Evolutionary conservation across 768 basidiomycete genomes (phyloP), one percentile per base, ranked within the genome.

Genomic region (Tulasnella sp.): DNA sequence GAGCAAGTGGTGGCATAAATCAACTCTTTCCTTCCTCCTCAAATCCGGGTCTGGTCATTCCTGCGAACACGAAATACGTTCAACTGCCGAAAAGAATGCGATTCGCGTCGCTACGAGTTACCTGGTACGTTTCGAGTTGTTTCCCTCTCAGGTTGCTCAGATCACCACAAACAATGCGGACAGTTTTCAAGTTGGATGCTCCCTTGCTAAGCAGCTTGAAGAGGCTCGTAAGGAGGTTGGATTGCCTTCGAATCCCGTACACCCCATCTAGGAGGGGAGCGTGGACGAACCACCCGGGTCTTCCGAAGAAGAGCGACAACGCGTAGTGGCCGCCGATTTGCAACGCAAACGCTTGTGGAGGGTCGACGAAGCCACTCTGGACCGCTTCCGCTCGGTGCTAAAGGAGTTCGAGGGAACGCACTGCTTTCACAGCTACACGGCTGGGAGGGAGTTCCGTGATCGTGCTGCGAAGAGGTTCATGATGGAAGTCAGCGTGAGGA

Each of bases 391-490:
- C 73, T 83, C 82, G 17, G 82, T 88, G 1, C 88, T 90, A 5
- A 84, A 86, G 72, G 88, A 86, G 80, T 99, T 90, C 80, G 87
- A 92, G 79, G 96, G 93, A 8, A 93, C 94, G 2, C 96, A 97
- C 83, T 99, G 99, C 82, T 99, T 97, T 83, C 96, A 97, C 83
- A 99, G 99, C 82, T 99, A 96, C 80, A 99, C 97, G 0, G 89
- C 97, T 72, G 93, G 90, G 1, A 89, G 92, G 67, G 93, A 93
- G 69, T 95, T 92, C 83, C 83, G 87, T 6, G 97, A 98, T 82
- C 86, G 89, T 25, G 93, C 92, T 77, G 91, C 91, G 79, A 88
- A 91, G 79, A 86, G 97, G n/a, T 87, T 89, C 82, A 96, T 99
- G 91, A 93, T 94, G 79, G 88, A 86, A 72, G 89, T 99, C 2